Conservation (phyloP, 306 rosid species). For the Quercus berberidifolia region DNA sequence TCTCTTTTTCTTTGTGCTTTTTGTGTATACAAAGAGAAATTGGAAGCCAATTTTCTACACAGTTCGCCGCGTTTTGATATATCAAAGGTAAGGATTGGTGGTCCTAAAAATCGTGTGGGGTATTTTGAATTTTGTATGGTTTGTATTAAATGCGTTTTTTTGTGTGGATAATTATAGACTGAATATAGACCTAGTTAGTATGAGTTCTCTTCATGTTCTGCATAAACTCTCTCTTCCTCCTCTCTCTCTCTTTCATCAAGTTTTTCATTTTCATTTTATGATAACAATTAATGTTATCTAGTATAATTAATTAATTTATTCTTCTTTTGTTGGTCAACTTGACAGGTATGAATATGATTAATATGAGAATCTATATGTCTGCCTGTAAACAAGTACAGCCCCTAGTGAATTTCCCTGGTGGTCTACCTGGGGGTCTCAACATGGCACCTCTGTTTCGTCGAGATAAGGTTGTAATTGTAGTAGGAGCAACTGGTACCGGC, state of each 20-base stretch:
- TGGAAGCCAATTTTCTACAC: background rate
- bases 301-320: background rate
- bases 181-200: too few species aligned
- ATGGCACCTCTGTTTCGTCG: conserved; percentile 25
- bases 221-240: too few species aligned
- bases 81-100: background rate
- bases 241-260: background rate
- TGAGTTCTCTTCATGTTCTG: too few species aligned
- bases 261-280: background rate
- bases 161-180: too few species aligned
- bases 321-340: background rate
- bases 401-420: conserved; percentile 21
- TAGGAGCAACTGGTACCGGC: conserved; percentile 55
- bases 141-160: background rate
- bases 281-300: too few species aligned
- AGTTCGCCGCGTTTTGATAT: background rate
- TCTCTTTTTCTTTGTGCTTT: background rate
- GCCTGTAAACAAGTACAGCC: conserved; percentile 35
- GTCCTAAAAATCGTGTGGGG: background rate
- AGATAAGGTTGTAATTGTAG: conserved; percentile 42
- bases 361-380: background rate
- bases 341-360: background rate
- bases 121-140: background rate
- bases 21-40: background rate
- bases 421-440: conserved; percentile 15